Evolutionary conservation across 495 filamentous ascomycete species (phyloP).

Genomic region (Darksidea phi): DNA sequence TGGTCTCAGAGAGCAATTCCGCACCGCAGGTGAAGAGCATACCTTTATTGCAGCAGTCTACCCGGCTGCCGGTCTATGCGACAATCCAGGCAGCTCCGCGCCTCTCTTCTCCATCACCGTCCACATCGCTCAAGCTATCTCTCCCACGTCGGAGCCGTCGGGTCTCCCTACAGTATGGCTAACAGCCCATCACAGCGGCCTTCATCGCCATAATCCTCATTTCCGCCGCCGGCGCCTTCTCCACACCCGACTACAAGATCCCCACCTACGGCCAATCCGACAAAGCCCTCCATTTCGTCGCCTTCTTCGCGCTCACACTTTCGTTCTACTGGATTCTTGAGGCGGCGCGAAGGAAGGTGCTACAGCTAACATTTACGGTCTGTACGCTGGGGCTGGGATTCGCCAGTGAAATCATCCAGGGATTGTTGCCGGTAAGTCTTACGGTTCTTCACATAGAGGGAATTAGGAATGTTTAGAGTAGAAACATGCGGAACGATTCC

Average conservation of each 20-base stretch:
- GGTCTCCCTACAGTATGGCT: not conserved
- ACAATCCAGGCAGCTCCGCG: too few relatives aligned
- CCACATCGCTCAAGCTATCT: too few relatives aligned
- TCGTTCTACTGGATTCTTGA: conserved; percentile 96
- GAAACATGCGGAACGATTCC: not conserved
- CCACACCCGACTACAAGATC: conserved; percentile 34
- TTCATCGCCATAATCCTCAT: conserved; percentile 75
- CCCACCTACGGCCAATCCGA: conserved; percentile 59
- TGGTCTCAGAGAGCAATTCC: too few relatives aligned
- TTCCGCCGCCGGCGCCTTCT: conserved; percentile 50
- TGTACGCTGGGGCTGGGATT: conserved; percentile 72
- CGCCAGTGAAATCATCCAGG: conserved; percentile 84
- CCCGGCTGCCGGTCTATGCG: too few relatives aligned
- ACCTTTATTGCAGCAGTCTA: too few relatives aligned
- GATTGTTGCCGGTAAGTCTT: conserved; percentile 58
- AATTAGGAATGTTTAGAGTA: not conserved
- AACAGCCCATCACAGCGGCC: conserved; percentile 38
- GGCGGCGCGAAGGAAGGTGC: conserved; percentile 74
- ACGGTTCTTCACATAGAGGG: not conserved
- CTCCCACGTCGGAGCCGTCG: not conserved
- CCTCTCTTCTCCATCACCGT: not conserved
- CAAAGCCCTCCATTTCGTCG: conserved; percentile 84
- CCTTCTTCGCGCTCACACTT: conserved; percentile 81
- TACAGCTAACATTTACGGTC: conserved; percentile 80
- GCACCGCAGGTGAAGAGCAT: too few relatives aligned